Evolutionary conservation across 345 rosid genomes (phyloP).

Genomic region (Camelina sativa): DNA sequence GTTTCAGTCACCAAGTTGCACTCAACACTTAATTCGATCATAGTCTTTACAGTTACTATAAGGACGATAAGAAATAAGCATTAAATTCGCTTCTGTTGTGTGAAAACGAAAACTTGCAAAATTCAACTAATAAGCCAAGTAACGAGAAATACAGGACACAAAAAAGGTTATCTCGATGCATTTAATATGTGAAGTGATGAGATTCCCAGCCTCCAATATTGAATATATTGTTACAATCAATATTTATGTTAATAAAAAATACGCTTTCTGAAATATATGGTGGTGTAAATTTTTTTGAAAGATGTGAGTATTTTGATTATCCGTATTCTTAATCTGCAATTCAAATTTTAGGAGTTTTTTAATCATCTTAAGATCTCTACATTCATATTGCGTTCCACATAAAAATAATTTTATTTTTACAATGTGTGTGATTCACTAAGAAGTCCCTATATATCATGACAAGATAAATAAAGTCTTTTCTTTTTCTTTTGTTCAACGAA

Average conservation of each 20-base stretch:
- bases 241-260: too few relatives aligned
- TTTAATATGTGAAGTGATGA: constrained; percentile 31
- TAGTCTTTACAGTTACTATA: constrained; percentile 23
- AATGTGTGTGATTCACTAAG: not conserved
- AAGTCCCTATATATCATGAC: too few relatives aligned
- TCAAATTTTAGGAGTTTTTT: too few relatives aligned
- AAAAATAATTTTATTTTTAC: too few relatives aligned
- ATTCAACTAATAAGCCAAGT: constrained; percentile 27
- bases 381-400: not conserved
- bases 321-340: not conserved
- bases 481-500: too few relatives aligned
- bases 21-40: constrained; percentile 32
- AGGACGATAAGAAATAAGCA: not conserved
- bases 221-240: constrained; percentile 5
- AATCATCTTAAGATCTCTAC: not conserved
- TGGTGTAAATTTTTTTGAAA: too few relatives aligned
- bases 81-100: constrained; percentile 17
- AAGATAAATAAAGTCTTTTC: too few relatives aligned
- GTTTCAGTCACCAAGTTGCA: constrained; percentile 27
- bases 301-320: not conserved
- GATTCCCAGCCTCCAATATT: constrained; percentile 22
- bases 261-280: not conserved
- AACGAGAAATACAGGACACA: constrained; percentile 23
- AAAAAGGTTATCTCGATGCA: constrained; percentile 28
- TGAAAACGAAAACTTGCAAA: constrained; percentile 26